A percentile compares a stretch with the other conserved stretches of the same genome.
Evolutionary conservation across 768 basidiomycete genomes (phyloP).

Genomic region (Suillus lakei): DNA sequence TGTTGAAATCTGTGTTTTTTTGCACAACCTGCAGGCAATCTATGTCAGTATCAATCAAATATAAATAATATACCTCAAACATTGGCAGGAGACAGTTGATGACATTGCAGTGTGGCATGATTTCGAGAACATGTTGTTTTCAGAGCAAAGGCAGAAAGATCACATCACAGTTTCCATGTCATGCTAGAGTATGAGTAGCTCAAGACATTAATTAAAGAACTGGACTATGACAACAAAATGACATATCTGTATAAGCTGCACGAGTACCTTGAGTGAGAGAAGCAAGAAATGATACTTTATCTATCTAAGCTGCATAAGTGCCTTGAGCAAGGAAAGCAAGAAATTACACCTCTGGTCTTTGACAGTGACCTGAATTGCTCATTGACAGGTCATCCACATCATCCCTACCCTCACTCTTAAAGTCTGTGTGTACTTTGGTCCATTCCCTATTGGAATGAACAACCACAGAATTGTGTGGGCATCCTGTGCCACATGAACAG

Average conservation of each 20-base stretch:
- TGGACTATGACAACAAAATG: too few relatives aligned
- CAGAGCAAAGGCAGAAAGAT: conserved; percentile 37
- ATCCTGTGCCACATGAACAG: neutral
- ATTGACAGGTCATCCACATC: neutral
- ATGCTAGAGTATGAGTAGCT: conserved; percentile 23
- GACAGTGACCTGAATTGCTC: neutral
- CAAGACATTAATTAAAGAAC: too few relatives aligned
- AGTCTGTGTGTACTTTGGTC: neutral
- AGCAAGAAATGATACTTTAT: too few relatives aligned
- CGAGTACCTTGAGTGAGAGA: too few relatives aligned
- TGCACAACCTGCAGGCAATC: conserved; percentile 40
- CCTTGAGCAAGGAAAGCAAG: too few relatives aligned
- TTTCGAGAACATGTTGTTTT: conserved; percentile 46
- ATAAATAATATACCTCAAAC: conserved; percentile 42
- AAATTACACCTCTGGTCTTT: neutral
- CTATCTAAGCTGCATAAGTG: neutral
- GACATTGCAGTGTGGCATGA: conserved; percentile 40
- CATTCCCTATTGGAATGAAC: neutral
- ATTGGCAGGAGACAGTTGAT: conserved; percentile 36
- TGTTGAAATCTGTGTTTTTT: conserved; percentile 39
- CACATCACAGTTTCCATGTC: conserved; percentile 41
- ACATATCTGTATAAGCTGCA: too few relatives aligned
- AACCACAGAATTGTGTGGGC: neutral
- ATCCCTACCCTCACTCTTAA: neutral
- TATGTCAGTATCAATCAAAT: conserved; percentile 50